phyloP scores from a whole-genome alignment of 371 early-diverging fungal genomes.

The Mucor racemosus region DNA sequence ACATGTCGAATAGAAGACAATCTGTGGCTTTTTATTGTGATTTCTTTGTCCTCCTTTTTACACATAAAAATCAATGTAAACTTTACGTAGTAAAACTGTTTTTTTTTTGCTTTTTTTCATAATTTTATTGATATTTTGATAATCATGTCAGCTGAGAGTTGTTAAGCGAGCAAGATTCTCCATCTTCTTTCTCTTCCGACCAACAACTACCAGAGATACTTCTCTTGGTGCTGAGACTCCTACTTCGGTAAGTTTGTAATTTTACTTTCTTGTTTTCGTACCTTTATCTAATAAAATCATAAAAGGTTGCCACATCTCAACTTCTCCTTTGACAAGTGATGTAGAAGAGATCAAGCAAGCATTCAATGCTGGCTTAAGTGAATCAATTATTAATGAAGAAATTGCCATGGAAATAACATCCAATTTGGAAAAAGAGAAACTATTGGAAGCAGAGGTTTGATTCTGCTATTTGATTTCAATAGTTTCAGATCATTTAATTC shows the following conservation, averaged over 20 bases:
- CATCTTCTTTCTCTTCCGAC: conserved; percentile 3
- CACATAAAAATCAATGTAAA: too few relatives aligned
- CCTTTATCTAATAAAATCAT: neutral
- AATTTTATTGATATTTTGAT: too few relatives aligned
- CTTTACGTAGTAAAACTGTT: neutral
- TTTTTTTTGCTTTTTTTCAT: too few relatives aligned
- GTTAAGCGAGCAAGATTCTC: neutral
- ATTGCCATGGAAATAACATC: conserved; percentile 47
- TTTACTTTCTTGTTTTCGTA: neutral
- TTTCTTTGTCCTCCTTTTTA: too few relatives aligned
- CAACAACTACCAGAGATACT: conserved; percentile 6
- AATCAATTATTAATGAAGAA: conserved; percentile 58
- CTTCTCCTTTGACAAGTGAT: conserved; percentile 27
- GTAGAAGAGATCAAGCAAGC: conserved; percentile 28
- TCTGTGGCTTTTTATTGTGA: neutral
- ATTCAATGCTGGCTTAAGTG: conserved; percentile 29
- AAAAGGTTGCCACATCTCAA: conserved; percentile 15
- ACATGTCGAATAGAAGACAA: neutral
- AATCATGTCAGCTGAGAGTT: neutral
- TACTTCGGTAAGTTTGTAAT: neutral
- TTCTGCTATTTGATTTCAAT: neutral
- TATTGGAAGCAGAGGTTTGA: conserved; percentile 55
- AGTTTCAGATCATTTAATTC: neutral
- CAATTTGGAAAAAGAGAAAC: conserved; percentile 49
- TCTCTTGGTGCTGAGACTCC: conserved; percentile 3